phyloP scores from a whole-genome alignment of 768 basidiomycete species.

The Amanita fuliginea region DNA sequence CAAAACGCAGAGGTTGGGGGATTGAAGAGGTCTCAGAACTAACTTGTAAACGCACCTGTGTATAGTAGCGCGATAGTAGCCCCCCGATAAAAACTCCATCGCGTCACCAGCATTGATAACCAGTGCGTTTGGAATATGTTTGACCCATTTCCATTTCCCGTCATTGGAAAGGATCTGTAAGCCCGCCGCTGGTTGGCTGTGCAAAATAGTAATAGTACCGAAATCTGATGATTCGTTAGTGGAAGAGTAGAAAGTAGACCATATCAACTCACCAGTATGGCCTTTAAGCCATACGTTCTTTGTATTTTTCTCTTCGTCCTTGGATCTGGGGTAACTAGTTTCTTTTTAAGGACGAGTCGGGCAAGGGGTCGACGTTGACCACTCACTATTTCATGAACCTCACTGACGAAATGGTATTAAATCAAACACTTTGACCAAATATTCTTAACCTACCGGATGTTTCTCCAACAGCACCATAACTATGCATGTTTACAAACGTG shows the following conservation, averaged over 20 bases:
- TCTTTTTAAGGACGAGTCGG: neutral
- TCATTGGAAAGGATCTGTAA: slow-evolving; percentile 45
- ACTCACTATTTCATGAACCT: slow-evolving; percentile 60
- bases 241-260: neutral
- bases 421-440: neutral
- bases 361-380: neutral
- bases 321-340: slow-evolving; percentile 35
- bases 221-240: slow-evolving; percentile 25
- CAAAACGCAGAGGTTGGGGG: neutral
- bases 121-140: slow-evolving; percentile 46
- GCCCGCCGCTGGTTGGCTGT: slow-evolving; percentile 45
- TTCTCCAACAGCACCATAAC: slow-evolving; percentile 28
- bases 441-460: slow-evolving; percentile 23
- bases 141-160: slow-evolving; percentile 46
- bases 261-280: slow-evolving; percentile 32
- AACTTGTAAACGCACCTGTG: slow-evolving; percentile 21
- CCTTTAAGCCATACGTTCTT: slow-evolving; percentile 53
- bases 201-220: slow-evolving; percentile 45
- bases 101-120: slow-evolving; percentile 53
- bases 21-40: too few relatives aligned
- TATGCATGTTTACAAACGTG: slow-evolving; percentile 35
- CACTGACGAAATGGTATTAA: slow-evolving; percentile 21
- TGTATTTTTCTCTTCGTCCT: slow-evolving; percentile 37
- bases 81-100: slow-evolving; percentile 49
- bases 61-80: slow-evolving; percentile 47